Conservation (phyloP, 768 basidiomycete species). For the Botryobasidium botryosum region DNA sequence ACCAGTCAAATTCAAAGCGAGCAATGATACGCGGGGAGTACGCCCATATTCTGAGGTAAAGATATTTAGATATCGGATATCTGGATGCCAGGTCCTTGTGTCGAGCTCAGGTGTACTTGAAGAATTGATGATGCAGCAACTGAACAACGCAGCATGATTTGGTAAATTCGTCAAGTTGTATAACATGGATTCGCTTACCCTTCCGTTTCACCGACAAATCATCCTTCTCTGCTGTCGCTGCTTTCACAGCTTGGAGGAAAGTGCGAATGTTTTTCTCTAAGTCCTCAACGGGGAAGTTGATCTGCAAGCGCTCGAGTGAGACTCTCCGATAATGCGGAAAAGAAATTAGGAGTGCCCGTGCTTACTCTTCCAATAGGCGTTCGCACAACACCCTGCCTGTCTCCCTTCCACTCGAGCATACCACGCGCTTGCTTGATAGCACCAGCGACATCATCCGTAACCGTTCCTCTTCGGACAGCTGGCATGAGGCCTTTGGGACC, state of each 20-base stretch:
- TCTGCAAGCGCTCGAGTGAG: conserved; percentile 23
- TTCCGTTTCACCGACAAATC: conserved; percentile 43
- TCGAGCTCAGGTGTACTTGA: conserved; percentile 72
- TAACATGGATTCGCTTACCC: conserved; percentile 18
- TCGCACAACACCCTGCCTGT: conserved; percentile 69
- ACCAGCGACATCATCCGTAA: conserved; percentile 72
- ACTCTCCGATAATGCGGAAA: not conserved
- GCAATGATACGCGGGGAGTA: no score
- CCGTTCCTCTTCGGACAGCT: conserved; percentile 81
- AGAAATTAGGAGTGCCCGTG: conserved; percentile 5
- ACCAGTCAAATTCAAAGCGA: no score
- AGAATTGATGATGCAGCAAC: conserved; percentile 50
- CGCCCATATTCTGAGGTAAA: no score
- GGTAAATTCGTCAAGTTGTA: not conserved
- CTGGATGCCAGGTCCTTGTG: conserved; percentile 77
- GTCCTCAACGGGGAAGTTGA: conserved; percentile 58
- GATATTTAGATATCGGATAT: conserved; percentile 51
- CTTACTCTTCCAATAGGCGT: conserved; percentile 63
- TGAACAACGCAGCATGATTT: not conserved
- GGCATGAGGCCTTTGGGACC: conserved; percentile 93
- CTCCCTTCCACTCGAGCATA: conserved; percentile 85
- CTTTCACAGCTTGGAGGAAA: conserved; percentile 58
- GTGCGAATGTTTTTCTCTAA: conserved; percentile 63
- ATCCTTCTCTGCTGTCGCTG: conserved; percentile 32
- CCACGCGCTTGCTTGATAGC: conserved; percentile 68